These are phyloP conservation scores for Fusarium burgessii DNA, from an alignment of 2,329 filamentous ascomycete species.

Conservation along the genomic window DNA sequence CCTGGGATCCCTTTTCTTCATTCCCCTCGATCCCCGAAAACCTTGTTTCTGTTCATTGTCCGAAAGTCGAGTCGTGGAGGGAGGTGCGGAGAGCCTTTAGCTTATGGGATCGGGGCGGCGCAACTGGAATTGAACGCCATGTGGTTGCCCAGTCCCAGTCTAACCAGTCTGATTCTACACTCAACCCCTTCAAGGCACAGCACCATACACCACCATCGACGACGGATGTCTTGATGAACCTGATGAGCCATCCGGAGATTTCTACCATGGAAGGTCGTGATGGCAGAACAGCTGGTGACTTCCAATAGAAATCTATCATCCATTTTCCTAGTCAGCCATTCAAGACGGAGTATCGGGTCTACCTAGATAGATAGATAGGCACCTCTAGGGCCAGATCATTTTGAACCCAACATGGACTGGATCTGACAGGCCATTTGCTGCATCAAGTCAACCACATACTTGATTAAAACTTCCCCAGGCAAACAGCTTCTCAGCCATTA, in stretches of 20 bases:
- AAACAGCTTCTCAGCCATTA: not conserved
- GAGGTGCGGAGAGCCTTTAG: slow-evolving; percentile 34
- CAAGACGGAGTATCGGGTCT: not conserved
- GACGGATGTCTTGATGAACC: not conserved
- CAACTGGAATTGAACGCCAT: slow-evolving; percentile 20
- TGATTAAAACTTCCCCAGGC: not conserved
- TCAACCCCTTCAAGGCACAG: slow-evolving; percentile 8
- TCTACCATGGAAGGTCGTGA: not conserved
- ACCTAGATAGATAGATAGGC: not conserved
- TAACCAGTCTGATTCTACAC: not conserved
- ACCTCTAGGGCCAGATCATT: not conserved
- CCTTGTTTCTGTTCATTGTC: slow-evolving; percentile 32
- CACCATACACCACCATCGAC: not conserved
- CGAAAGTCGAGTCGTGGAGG: slow-evolving; percentile 30
- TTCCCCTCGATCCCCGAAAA: slow-evolving; percentile 36
- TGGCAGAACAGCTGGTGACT: not conserved
- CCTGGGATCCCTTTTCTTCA: slow-evolving; percentile 26
- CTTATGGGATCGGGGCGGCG: slow-evolving; percentile 21
- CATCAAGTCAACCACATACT: not conserved
- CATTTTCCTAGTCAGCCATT: too few species aligned
- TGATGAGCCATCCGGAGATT: not conserved
- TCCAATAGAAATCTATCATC: not conserved
- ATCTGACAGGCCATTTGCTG: not conserved
- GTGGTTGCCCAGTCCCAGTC: slow-evolving; percentile 2
- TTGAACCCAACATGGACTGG: not conserved